phyloP scores from a whole-genome alignment of 192 early-diverging fungal species.

The Coemansia sp. region DNA sequence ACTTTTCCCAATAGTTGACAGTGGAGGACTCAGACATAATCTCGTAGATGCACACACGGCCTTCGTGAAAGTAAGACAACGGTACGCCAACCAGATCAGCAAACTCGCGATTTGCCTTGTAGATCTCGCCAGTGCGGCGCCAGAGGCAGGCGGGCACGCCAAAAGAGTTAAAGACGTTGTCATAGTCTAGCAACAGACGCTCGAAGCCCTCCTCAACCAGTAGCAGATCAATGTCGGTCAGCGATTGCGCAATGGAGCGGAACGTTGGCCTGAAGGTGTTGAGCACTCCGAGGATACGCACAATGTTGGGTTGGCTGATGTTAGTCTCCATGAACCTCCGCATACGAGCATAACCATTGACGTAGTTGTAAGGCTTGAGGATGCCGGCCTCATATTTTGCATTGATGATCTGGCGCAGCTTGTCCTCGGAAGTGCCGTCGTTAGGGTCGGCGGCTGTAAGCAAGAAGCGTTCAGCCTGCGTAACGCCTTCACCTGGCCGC shows the following conservation, averaged over 20 bases:
- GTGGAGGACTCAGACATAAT: slow-evolving; percentile 90
- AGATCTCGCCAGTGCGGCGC: slow-evolving; percentile 95
- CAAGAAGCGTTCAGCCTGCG: slow-evolving; percentile 66
- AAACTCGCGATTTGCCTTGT: slow-evolving; percentile 95
- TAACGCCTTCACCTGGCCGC: slow-evolving; percentile 67
- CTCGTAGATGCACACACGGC: slow-evolving; percentile 64
- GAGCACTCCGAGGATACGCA: slow-evolving; percentile 84
- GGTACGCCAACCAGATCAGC: slow-evolving; percentile 82
- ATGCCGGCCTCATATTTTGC: slow-evolving; percentile 96
- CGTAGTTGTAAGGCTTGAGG: slow-evolving; percentile 96
- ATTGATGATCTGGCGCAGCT: slow-evolving; percentile 86
- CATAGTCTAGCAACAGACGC: slow-evolving; percentile 90
- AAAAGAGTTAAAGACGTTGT: slow-evolving; percentile 91
- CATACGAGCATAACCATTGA: slow-evolving; percentile 84
- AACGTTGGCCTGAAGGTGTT: slow-evolving; percentile 87
- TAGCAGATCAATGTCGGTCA: slow-evolving; percentile 93
- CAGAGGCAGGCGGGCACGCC: slow-evolving; percentile 94
- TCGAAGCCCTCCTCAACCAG: slow-evolving; percentile 96
- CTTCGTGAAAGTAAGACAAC: slow-evolving; percentile 78
- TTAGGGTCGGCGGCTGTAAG: slow-evolving; percentile 90
- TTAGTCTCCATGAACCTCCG: slow-evolving; percentile 88
- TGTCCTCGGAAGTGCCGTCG: slow-evolving; percentile 82
- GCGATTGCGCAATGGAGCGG: slow-evolving; percentile 77
- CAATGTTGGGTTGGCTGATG: slow-evolving; percentile 57
- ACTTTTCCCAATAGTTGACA: slow-evolving; percentile 99